phyloP scores from a whole-genome alignment of 2,329 filamentous ascomycete genomes.

The Fusarium transvaalense region DNA sequence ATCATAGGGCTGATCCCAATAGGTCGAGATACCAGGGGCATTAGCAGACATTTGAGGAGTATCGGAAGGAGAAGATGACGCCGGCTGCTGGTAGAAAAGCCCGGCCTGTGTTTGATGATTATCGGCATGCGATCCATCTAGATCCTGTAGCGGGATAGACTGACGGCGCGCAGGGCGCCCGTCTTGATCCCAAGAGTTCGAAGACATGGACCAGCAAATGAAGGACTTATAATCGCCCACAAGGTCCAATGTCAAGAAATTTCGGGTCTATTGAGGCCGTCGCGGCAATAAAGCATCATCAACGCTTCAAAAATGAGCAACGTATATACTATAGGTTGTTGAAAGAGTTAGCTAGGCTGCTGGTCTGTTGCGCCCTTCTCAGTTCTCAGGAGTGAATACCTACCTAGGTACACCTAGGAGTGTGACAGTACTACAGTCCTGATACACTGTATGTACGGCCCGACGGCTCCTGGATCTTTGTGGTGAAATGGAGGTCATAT shows the following conservation, averaged over 20 bases:
- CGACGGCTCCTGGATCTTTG: slow-evolving; percentile 4
- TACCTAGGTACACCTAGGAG: slow-evolving; percentile 21
- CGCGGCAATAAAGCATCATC: slow-evolving; percentile 41
- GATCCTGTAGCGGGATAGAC: slow-evolving; percentile 79
- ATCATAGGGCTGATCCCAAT: slow-evolving; percentile 65
- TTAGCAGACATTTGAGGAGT: slow-evolving; percentile 48
- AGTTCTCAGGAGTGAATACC: slow-evolving; percentile 42
- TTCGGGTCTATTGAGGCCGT: slow-evolving; percentile 9
- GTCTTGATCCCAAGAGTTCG: slow-evolving; percentile 46
- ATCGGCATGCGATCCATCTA: slow-evolving; percentile 52
- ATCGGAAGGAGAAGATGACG: slow-evolving; percentile 22
- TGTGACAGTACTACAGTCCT: slow-evolving; percentile 25
- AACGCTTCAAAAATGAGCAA: slow-evolving; percentile 17
- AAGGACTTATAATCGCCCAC: slow-evolving; percentile 37
- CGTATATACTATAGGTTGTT: slow-evolving; percentile 27
- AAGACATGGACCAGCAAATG: slow-evolving; percentile 49
- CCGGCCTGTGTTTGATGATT: slow-evolving; percentile 24
- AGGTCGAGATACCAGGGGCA: slow-evolving; percentile 61
- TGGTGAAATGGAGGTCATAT: slow-evolving; percentile 16
- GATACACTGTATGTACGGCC: slow-evolving; percentile 38
- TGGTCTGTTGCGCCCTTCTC: slow-evolving; percentile 26
- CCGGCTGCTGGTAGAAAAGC: slow-evolving; percentile 21
- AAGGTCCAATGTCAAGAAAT: slow-evolving; percentile 44
- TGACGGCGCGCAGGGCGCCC: slow-evolving; percentile 47
- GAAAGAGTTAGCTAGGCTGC: slow-evolving; percentile 35